phyloP scores from a whole-genome alignment of 495 filamentous ascomycete genomes.

The Podospora didyma region DNA sequence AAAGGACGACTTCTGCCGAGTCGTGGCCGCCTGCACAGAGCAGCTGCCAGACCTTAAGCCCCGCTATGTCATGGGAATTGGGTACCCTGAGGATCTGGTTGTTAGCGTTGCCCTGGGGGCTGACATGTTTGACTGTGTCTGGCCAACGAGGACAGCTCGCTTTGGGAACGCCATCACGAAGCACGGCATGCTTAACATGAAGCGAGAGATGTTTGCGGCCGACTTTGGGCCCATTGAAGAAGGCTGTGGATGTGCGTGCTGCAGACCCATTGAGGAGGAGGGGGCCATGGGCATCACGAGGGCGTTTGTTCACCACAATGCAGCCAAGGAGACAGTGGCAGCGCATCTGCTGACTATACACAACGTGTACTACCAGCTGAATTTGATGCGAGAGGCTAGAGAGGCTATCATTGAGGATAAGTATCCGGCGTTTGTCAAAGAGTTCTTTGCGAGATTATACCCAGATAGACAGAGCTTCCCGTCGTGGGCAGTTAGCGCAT shows the following conservation, averaged over 20 bases:
- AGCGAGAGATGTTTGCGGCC: slow-evolving; percentile 65
- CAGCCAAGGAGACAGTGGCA: slow-evolving; percentile 90
- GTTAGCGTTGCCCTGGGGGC: slow-evolving; percentile 90
- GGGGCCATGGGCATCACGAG: slow-evolving; percentile 81
- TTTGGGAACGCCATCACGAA: slow-evolving; percentile 92
- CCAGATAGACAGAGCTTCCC: slow-evolving; percentile 65
- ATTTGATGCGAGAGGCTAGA: slow-evolving; percentile 70
- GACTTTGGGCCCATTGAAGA: slow-evolving; percentile 83
- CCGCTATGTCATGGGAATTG: slow-evolving; percentile 97
- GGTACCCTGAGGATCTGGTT: slow-evolving; percentile 92
- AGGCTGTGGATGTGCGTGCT: slow-evolving; percentile 75
- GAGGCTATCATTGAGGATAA: slow-evolving; percentile 77
- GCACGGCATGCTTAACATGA: slow-evolving; percentile 75
- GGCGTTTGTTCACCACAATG: slow-evolving; percentile 87
- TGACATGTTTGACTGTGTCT: slow-evolving; percentile 99
- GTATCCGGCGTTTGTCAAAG: slow-evolving; percentile 72
- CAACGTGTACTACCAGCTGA: slow-evolving; percentile 87
- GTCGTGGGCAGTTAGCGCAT: slow-evolving; percentile 78
- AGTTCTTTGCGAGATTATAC: slow-evolving; percentile 74
- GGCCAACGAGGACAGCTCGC: slow-evolving; percentile 93
- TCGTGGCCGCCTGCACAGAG: slow-evolving; percentile 80
- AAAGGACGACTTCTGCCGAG: slow-evolving; percentile 53
- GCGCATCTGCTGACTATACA: slow-evolving; percentile 93
- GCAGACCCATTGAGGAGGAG: slow-evolving; percentile 53
- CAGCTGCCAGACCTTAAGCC: slow-evolving; percentile 87